Base-by-base conservation (phyloP, 2,329 filamentous ascomycete species). In the Alternaria brassicicola region DNA sequence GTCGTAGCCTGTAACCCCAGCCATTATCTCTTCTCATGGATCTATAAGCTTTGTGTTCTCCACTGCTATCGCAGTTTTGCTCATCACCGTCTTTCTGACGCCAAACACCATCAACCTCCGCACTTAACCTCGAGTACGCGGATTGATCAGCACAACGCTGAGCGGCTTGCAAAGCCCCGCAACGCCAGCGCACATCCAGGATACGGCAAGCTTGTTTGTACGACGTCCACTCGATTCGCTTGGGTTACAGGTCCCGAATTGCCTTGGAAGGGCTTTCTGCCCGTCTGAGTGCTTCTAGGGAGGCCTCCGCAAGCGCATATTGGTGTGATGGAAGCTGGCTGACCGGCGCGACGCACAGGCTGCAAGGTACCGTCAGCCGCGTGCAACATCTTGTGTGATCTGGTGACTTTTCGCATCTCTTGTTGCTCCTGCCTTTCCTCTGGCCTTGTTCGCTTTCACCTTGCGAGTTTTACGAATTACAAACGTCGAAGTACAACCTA, bases 341-440 rank as follows among this genome's bases (percentile, higher is more conserved):
- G 64, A 68, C 58, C 43, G 21, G 42, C 35, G 49, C 48, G 46
- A 41, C 55, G 57, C 59, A 56, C 45, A 65, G 56, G 56, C 59
- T 59, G 53, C 50, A 59, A 62, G 57, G 52, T 59, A 53, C 52
- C 49, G 57, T 60, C 59, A 69, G 61, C 65, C 56, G 50, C 54
- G 35, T 51, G 54, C 45, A 49, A n/a, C 33, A 39, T 45, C 30
- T 36, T 53, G 41, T 45, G 31, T 31, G 33, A 28, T 42, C 43
- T 33, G 13, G 33, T 47, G 38, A 26, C 35, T 39, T 42, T 25
- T n/a, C 35, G 21, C 25, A 21, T 47, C 25, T 36, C 41, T 35
- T 9, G 25, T 45, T 12, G 31, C 19, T 47, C 19, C 28, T 19
- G 12, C 15, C 31, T 35, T 19, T 39, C 39, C n/a, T 39, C 47